Evolutionary conservation across 805 yeast species (phyloP).

Genomic region (Hanseniaspora taiwanica): DNA sequence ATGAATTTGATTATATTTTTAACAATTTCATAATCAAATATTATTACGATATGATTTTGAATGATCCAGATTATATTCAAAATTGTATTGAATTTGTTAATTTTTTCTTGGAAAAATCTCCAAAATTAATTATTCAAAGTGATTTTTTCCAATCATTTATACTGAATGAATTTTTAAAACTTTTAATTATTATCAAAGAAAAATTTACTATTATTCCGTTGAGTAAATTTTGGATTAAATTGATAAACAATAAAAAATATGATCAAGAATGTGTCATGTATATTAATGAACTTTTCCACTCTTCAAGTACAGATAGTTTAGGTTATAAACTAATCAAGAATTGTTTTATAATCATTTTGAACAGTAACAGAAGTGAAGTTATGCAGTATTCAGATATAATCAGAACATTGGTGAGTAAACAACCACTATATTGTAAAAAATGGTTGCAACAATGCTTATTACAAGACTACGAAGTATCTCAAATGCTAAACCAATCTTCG

Average conservation of each 20-base stretch:
- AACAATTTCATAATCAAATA: slow-evolving; percentile 26
- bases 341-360: slow-evolving; percentile 33
- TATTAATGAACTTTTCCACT: slow-evolving; percentile 17
- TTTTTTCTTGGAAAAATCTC: slow-evolving; percentile 35
- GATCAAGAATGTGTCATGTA: slow-evolving; percentile 28
- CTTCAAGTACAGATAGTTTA: slow-evolving; percentile 16
- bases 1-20: slow-evolving; percentile 26
- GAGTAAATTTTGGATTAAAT: slow-evolving; percentile 39
- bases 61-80: slow-evolving; percentile 50
- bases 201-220: slow-evolving; percentile 36
- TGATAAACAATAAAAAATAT: slow-evolving; percentile 35
- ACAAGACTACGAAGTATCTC: slow-evolving; percentile 15
- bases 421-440: slow-evolving; percentile 32
- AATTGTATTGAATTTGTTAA: slow-evolving; percentile 38
- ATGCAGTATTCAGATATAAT: slow-evolving; percentile 43
- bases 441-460: slow-evolving; percentile 33
- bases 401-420: slow-evolving; percentile 35
- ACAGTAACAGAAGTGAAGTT: slow-evolving; percentile 42
- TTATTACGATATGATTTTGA: slow-evolving; percentile 22
- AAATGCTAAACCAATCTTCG: slow-evolving; percentile 9
- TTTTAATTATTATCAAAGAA: slow-evolving; percentile 30
- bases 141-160: slow-evolving; percentile 16
- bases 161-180: slow-evolving; percentile 19
- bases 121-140: slow-evolving; percentile 31
- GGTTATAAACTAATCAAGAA: slow-evolving; percentile 22